Evolutionary conservation across 1,139 yeast species (phyloP), one percentile per base, ranked within the genome.

Genomic region (Meyerozyma sp.): DNA sequence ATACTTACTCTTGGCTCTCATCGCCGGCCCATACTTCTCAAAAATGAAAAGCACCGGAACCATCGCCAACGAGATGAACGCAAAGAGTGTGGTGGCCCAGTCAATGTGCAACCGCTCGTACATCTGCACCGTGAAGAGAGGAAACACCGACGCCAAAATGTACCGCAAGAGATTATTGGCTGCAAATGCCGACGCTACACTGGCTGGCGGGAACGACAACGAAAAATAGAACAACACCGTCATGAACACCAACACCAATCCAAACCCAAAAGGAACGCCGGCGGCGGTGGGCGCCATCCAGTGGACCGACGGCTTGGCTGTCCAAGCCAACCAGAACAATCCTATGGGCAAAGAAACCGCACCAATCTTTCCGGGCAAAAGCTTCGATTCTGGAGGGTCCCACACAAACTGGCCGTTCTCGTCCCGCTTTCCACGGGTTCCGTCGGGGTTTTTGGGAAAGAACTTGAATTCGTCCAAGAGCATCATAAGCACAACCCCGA

Each of bases 311-410:
- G 56, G 49, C 55, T 78, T 75, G 6, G 88, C 77, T 4, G 91
- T 75, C 95, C 95, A 86, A 11, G 84, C 95, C 47, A 85, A 70
- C 94, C 94, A 86, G 63, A 87, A 86, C 46, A 86, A 69, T 0
- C 88, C 75, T 39, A 81, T 68, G 14, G 91, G 91, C 48, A 86
- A 66, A 21, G 79, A 73, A 28, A 83, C 58, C 2, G 90, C 80
- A 25, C 88, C 85, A 46, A 79, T 61, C 50, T 79, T 75, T 46
- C 81, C 81, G 9, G 77, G 54, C 18, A 64, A 48, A 46, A 71
- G 62, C 46, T 64, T 61, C n/a, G 48, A 45, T 54, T 71, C 76
- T 9, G 77, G 76, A 4, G 65, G 53, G 44, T 62, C 70, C 61
- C 62, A 58, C 49, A 36, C 62, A 29, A 71, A 55, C 42, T 81